Evolutionary conservation across 2,329 filamentous ascomycete genomes (phyloP).

Genomic region (Helotiales sp.): DNA sequence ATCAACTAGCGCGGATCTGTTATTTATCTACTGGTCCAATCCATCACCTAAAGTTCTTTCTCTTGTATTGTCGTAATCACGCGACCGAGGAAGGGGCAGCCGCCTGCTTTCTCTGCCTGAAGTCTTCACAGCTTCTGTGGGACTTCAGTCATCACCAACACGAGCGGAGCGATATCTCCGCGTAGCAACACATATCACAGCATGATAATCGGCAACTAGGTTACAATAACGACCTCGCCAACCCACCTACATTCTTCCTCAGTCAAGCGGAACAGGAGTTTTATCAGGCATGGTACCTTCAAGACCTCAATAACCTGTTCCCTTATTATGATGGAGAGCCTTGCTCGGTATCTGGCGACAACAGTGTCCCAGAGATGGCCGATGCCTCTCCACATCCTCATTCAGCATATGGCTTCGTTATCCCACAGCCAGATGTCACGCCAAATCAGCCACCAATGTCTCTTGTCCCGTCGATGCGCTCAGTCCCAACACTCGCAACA

Average conservation of each 20-base stretch:
- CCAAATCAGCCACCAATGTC: not conserved
- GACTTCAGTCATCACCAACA: constrained; percentile 10
- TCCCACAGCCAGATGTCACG: not conserved
- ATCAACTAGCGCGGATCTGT: constrained; percentile 8
- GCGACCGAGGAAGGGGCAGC: constrained; percentile 6
- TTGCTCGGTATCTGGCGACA: constrained; percentile 11
- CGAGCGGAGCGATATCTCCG: constrained; percentile 18
- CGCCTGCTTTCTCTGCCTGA: constrained; percentile 6
- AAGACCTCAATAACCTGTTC: constrained; percentile 10
- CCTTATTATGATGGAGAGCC: constrained; percentile 16
- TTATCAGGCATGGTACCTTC: constrained; percentile 9
- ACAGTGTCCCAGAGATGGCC: constrained; percentile 7
- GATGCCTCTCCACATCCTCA: constrained; percentile 13
- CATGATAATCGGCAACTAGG: constrained; percentile 19
- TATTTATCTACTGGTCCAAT: not conserved
- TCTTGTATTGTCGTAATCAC: constrained; percentile 2
- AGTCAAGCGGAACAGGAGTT: constrained; percentile 10
- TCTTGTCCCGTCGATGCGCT: not conserved
- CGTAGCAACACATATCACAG: constrained; percentile 12
- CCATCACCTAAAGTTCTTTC: not conserved
- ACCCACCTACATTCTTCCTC: constrained; percentile 6
- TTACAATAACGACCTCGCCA: constrained; percentile 16
- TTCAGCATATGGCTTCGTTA: constrained; percentile 3
- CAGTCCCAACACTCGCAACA: not conserved
- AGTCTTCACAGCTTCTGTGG: constrained; percentile 11